A percentile compares a stretch with the other conserved stretches of the same genome.
Evolutionary conservation across 2,329 filamentous ascomycete species (phyloP).

Genomic region (Sporothrix brunneoviolacea): DNA sequence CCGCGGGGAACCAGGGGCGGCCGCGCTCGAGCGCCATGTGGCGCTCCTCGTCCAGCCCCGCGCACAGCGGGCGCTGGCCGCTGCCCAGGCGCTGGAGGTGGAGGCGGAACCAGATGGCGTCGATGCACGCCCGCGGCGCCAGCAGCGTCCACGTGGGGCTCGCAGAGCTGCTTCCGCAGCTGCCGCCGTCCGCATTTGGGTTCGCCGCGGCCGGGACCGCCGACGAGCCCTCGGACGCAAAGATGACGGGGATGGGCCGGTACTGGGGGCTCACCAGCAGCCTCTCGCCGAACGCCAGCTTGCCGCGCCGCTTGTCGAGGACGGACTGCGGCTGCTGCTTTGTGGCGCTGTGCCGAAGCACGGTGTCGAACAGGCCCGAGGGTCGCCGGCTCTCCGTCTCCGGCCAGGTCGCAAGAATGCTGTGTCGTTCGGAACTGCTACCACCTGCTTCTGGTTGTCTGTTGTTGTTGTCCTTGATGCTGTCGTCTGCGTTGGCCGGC

Average conservation of each 20-base stretch:
- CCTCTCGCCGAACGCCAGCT: constrained; percentile 49
- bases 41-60: constrained; percentile 69
- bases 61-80: constrained; percentile 67
- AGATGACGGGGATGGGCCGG: constrained; percentile 68
- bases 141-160: constrained; percentile 63
- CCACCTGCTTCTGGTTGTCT: constrained; percentile 29
- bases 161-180: background rate
- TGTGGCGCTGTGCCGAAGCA: constrained; percentile 57
- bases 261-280: constrained; percentile 55
- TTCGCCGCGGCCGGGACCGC: background rate
- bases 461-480: constrained; percentile 18
- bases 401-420: constrained; percentile 37
- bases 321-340: constrained; percentile 68
- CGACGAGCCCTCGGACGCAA: constrained; percentile 38
- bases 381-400: constrained; percentile 31
- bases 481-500: constrained; percentile 53
- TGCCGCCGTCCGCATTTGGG: constrained; percentile 38
- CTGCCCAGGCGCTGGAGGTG: constrained; percentile 70
- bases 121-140: constrained; percentile 84
- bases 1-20: constrained; percentile 76
- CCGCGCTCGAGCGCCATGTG: constrained; percentile 78
- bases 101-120: constrained; percentile 77
- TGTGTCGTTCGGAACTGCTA: constrained; percentile 53
- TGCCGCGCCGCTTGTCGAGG: constrained; percentile 67
- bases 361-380: constrained; percentile 60